Conservation (phyloP, 1,284 basidiomycete genomes). For the Thecaphora frezii region DNA sequence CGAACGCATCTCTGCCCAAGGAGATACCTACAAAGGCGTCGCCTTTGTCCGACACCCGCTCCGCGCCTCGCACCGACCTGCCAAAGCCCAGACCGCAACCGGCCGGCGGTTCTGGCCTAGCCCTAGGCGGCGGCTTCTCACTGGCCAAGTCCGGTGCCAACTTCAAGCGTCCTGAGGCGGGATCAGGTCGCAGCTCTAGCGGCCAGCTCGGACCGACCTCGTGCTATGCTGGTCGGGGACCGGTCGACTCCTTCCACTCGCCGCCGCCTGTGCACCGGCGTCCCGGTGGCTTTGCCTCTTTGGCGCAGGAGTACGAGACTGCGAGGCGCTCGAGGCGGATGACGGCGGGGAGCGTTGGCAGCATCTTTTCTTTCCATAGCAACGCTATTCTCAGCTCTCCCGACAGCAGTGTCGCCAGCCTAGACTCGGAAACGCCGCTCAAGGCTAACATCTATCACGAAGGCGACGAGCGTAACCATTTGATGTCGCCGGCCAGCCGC, state of each 20-base stretch:
- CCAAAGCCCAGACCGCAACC: conserved; percentile 9
- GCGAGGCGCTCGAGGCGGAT: conserved; percentile 13
- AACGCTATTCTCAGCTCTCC: conserved; percentile 25
- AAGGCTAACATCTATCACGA: too few relatives aligned
- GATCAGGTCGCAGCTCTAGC: background rate
- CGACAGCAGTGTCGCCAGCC: conserved; percentile 20
- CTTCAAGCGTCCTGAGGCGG: conserved; percentile 5
- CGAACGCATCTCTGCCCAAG: too few relatives aligned
- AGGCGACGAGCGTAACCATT: too few relatives aligned
- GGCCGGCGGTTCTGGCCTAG: conserved; percentile 16
- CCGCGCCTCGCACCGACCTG: conserved; percentile 6
- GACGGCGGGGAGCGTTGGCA: conserved; percentile 8
- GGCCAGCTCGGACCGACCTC: too few relatives aligned
- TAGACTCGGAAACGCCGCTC: conserved; percentile 6
- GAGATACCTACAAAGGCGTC: too few relatives aligned
- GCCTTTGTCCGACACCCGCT: too few relatives aligned
- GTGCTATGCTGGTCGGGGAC: too few relatives aligned
- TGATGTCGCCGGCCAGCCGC: too few relatives aligned
- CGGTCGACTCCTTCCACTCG: conserved; percentile 9
- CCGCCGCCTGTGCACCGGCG: conserved; percentile 27
- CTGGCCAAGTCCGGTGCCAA: conserved; percentile 30
- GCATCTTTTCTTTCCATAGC: conserved; percentile 22
- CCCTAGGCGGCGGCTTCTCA: conserved; percentile 34
- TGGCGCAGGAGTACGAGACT: conserved; percentile 30
- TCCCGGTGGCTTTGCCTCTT: conserved; percentile 31